phyloP scores from a whole-genome alignment of 2,329 filamentous ascomycete genomes.

The Uncinocarpus reesii region DNA sequence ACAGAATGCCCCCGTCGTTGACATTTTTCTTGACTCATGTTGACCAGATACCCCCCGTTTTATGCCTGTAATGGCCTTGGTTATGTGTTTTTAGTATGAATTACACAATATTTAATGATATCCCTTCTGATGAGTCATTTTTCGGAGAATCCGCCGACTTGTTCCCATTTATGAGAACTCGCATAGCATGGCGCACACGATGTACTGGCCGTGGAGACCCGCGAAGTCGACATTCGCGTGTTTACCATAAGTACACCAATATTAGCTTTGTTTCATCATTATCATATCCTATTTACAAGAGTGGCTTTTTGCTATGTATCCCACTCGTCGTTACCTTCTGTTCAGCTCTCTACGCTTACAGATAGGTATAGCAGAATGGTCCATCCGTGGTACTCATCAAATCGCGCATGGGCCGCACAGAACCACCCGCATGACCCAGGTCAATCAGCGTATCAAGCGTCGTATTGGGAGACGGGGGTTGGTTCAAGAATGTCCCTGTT shows the following conservation, averaged over 20 bases:
- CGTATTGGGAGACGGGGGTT: constrained; percentile 17
- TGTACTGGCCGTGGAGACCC: too few species aligned
- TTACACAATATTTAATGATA: neutral
- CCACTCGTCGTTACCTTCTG: neutral
- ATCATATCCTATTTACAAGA: neutral
- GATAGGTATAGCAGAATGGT: constrained; percentile 19
- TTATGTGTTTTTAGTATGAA: neutral
- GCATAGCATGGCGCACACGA: too few species aligned
- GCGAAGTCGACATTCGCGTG: too few species aligned
- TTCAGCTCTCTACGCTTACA: neutral
- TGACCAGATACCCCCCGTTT: neutral
- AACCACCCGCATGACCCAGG: constrained; percentile 14
- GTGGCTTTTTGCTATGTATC: too few species aligned
- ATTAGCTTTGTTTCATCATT: neutral
- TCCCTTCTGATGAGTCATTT: neutral
- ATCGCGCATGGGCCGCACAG: constrained; percentile 14
- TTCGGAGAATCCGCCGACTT: neutral
- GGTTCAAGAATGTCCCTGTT: constrained; percentile 9
- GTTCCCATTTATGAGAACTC: too few species aligned
- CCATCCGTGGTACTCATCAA: constrained; percentile 18
- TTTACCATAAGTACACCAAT: too few species aligned
- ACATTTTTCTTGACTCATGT: neutral
- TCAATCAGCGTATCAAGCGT: constrained; percentile 20
- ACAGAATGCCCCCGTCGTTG: neutral
- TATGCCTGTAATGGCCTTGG: too few species aligned